Evolutionary conservation across 176 grass and related monocot species (phyloP).

Genomic region (Lolium multiflorum): DNA sequence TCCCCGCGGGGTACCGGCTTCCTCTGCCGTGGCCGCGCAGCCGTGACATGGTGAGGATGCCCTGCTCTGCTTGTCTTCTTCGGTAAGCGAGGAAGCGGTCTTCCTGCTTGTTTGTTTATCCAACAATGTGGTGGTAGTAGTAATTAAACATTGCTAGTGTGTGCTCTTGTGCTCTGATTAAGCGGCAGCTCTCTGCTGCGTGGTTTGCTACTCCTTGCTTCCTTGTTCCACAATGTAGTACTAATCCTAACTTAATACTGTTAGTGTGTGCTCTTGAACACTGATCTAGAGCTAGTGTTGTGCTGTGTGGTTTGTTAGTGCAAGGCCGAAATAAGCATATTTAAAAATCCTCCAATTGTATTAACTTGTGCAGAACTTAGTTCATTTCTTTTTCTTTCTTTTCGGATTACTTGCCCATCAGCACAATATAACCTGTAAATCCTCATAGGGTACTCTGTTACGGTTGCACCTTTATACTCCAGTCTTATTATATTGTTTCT

Average conservation of each 20-base stretch:
- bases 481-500: slow-evolving; percentile 16
- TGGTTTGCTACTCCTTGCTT: not conserved
- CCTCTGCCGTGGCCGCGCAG: slow-evolving; percentile 86
- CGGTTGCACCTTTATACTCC: slow-evolving; percentile 6
- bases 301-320: not conserved
- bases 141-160: slow-evolving; percentile 9
- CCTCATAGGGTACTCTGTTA: slow-evolving; percentile 9
- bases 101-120: slow-evolving; percentile 32
- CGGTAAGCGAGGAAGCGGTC: slow-evolving; percentile 48
- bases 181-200: not conserved
- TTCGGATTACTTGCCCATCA: not conserved
- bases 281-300: not conserved
- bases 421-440: not conserved
- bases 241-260: slow-evolving; percentile 5
- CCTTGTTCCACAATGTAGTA: slow-evolving; percentile 22
- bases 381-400: not conserved
- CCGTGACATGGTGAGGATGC: slow-evolving; percentile 94
- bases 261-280: slow-evolving; percentile 14
- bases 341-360: slow-evolving; percentile 9
- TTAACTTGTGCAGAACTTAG: not conserved
- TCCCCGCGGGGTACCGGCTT: slow-evolving; percentile 62
- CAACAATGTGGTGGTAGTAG: not conserved
- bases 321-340: not conserved
- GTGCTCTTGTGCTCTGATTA: slow-evolving; percentile 11
- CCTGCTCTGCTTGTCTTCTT: slow-evolving; percentile 56